These are phyloP conservation scores for Dalbergia cochinchinensis DNA, from an alignment of 306 rosid species.

Conservation along the genomic window DNA sequence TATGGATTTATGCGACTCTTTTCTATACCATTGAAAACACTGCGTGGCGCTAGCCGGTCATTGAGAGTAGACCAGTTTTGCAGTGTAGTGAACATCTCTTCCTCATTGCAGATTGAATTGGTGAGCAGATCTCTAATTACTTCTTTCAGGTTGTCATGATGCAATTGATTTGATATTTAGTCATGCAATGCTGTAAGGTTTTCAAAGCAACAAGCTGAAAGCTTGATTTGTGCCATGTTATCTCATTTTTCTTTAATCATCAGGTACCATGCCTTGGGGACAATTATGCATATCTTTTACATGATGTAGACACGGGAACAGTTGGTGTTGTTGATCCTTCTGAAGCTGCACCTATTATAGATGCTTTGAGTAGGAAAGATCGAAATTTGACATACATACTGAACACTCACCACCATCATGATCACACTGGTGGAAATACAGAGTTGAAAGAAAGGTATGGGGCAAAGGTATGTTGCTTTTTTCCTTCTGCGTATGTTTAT, in stretches of 20 bases:
- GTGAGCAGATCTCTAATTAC: constrained; percentile 56
- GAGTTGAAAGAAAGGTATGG: constrained; percentile 95
- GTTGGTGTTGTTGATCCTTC: constrained; percentile 99
- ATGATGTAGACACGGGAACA: constrained; percentile 93
- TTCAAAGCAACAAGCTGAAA: neutral
- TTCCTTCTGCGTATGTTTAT: constrained; percentile 25
- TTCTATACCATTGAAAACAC: constrained; percentile 84
- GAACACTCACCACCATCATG: constrained; percentile 93
- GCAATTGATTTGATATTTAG: constrained; percentile 17
- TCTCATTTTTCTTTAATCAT: constrained; percentile 37
- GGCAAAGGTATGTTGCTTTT: constrained; percentile 55
- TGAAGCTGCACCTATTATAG: constrained; percentile 82
- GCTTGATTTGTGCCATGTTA: neutral
- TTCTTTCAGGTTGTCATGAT: neutral
- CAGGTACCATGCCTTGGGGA: constrained; percentile 95
- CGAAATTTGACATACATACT: constrained; percentile 90
- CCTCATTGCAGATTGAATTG: constrained; percentile 91
- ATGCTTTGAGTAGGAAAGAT: constrained; percentile 81
- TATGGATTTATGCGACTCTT: constrained; percentile 83
- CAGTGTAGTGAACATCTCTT: constrained; percentile 85
- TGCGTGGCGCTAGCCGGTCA: constrained; percentile 92
- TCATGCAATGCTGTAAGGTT: constrained; percentile 18
- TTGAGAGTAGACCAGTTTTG: constrained; percentile 85
- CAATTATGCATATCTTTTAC: constrained; percentile 91
- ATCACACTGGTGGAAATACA: constrained; percentile 91